phyloP scores from a whole-genome alignment of 2,329 filamentous ascomycete species.

The Zarea fungicola region DNA sequence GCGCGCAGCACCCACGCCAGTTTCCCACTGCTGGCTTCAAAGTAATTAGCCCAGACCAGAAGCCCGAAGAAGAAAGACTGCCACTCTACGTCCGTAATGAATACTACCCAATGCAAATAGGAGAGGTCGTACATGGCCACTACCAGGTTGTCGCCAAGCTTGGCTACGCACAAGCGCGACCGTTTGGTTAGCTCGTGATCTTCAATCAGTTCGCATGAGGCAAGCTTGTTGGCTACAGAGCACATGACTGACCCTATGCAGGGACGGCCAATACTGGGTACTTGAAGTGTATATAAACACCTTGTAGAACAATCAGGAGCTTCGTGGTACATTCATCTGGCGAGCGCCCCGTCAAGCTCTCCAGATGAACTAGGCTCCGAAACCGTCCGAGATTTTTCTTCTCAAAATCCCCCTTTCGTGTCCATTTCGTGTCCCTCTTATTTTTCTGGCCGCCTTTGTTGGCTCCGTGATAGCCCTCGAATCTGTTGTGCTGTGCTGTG shows the following conservation, averaged over 20 bases:
- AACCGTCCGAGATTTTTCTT: no score
- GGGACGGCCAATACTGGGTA: slow-evolving; percentile 22
- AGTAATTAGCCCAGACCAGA: slow-evolving; percentile 14
- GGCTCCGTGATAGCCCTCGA: no score
- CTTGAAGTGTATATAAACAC: slow-evolving; percentile 31
- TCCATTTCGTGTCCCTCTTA: no score
- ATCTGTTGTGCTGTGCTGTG: no score
- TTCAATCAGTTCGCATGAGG: slow-evolving; percentile 16
- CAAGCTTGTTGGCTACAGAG: not conserved
- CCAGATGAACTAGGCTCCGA: slow-evolving; percentile 11
- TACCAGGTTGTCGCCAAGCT: slow-evolving; percentile 38
- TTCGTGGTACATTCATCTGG: slow-evolving; percentile 24
- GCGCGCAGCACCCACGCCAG: slow-evolving; percentile 2
- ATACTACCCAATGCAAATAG: slow-evolving; percentile 33
- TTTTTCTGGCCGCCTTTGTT: no score
- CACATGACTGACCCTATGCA: slow-evolving; percentile 8
- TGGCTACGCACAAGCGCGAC: slow-evolving; percentile 36
- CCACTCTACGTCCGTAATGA: slow-evolving; percentile 22
- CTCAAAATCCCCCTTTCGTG: no score
- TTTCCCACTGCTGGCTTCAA: slow-evolving; percentile 17
- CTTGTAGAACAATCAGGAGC: slow-evolving; percentile 24
- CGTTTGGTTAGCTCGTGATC: slow-evolving; percentile 37
- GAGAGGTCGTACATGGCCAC: slow-evolving; percentile 25
- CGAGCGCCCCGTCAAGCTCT: slow-evolving; percentile 3
- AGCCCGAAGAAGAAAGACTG: slow-evolving; percentile 25